These are phyloP conservation scores for Kurtzmaniella natalensis DNA, from an alignment of 1,139 yeast genomes.

Conservation along the genomic window DNA sequence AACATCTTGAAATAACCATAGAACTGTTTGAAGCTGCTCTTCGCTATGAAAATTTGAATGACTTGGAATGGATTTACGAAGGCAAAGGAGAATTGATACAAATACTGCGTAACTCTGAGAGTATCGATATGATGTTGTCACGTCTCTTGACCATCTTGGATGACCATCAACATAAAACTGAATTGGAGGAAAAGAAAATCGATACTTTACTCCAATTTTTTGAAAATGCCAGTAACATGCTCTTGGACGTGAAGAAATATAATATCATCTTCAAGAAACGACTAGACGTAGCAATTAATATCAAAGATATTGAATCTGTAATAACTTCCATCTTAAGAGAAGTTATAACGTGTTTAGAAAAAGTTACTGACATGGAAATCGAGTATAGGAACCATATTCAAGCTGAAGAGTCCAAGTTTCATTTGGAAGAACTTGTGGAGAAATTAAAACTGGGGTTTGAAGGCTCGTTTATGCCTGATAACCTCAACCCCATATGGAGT, in stretches of 20 bases:
- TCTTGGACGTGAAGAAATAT: conserved; percentile 36
- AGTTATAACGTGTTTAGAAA: conserved; percentile 41
- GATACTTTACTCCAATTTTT: conserved; percentile 21
- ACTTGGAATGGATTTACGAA: conserved; percentile 45
- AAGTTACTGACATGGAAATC: conserved; percentile 22
- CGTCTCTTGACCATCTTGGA: conserved; percentile 29
- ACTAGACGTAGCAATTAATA: conserved; percentile 54
- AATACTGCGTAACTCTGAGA: conserved; percentile 32
- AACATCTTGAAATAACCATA: conserved; percentile 21
- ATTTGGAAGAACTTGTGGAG: conserved; percentile 37
- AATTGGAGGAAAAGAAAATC: conserved; percentile 11
- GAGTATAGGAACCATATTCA: conserved; percentile 20
- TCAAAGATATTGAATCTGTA: conserved; percentile 52
- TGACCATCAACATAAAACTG: conserved; percentile 29
- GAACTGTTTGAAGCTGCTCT: conserved; percentile 14
- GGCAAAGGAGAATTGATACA: conserved; percentile 41
- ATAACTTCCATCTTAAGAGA: conserved; percentile 50
- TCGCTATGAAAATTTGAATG: conserved; percentile 7
- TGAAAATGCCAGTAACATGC: conserved; percentile 33
- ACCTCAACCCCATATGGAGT: conserved; percentile 26
- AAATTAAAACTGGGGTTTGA: conserved; percentile 31
- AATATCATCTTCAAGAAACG: conserved; percentile 35
- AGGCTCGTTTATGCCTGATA: conserved; percentile 14
- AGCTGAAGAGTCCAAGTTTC: conserved; percentile 35
- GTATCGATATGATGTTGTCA: conserved; percentile 45